Conservation (phyloP, 2,329 filamentous ascomycete genomes). For the Trichoderma afroharzianum region DNA sequence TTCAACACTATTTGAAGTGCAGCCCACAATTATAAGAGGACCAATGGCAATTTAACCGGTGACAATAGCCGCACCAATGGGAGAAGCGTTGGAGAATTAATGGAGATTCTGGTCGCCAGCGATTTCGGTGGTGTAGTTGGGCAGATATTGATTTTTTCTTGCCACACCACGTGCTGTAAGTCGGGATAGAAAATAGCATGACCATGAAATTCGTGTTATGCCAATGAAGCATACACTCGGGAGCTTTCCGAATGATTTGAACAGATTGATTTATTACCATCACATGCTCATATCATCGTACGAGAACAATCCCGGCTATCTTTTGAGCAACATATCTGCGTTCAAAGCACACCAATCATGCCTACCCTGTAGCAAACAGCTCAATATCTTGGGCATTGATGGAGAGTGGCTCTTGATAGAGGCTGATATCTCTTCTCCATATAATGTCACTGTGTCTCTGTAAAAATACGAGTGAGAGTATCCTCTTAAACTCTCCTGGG, state of each 20-base stretch:
- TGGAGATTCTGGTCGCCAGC: neutral
- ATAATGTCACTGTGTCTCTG: neutral
- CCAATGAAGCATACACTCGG: neutral
- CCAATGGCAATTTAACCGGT: conserved; percentile 11
- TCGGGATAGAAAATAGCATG: neutral
- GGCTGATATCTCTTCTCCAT: neutral
- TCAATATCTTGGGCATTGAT: neutral
- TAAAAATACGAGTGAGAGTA: neutral
- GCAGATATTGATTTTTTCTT: neutral
- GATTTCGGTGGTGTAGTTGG: neutral
- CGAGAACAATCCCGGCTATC: neutral
- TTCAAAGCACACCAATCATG: neutral
- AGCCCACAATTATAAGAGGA: conserved; percentile 14
- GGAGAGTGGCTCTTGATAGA: neutral
- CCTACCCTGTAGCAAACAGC: neutral
- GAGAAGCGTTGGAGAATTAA: neutral
- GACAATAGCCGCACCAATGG: conserved; percentile 17
- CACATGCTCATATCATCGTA: neutral
- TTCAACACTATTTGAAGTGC: neutral
- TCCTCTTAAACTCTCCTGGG: neutral
- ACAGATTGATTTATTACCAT: neutral
- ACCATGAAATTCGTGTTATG: neutral
- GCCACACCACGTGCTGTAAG: neutral
- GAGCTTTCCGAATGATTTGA: neutral
- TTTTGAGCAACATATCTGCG: neutral